phyloP scores from a whole-genome alignment of 2,329 filamentous ascomycete species.

The Ophiobolus disseminans region DNA sequence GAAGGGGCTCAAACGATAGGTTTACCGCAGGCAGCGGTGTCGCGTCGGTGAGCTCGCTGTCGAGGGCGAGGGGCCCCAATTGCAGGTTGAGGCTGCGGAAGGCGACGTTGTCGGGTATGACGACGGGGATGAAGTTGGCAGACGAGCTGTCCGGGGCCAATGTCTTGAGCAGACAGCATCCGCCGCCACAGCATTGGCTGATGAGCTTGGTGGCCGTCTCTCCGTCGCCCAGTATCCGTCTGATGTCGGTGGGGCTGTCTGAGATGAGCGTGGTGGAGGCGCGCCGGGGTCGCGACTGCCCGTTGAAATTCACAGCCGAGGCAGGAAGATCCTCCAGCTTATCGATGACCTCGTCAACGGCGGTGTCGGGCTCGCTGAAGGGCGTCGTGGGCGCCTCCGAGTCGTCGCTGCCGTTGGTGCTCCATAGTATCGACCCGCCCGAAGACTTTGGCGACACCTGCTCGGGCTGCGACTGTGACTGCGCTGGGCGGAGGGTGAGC shows the following conservation, averaged over 20 bases:
- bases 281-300: constrained; percentile 58
- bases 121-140: constrained; percentile 56
- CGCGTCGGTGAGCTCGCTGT: constrained; percentile 73
- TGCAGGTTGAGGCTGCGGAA: constrained; percentile 81
- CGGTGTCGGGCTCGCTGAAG: constrained; percentile 50
- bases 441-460: constrained; percentile 50
- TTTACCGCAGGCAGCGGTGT: constrained; percentile 77
- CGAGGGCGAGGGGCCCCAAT: constrained; percentile 73
- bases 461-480: constrained; percentile 32
- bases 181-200: constrained; percentile 69
- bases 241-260: constrained; percentile 65
- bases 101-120: constrained; percentile 79
- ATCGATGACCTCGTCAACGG: constrained; percentile 53
- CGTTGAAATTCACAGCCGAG: constrained; percentile 44
- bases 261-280: constrained; percentile 73
- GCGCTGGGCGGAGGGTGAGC: constrained; percentile 32
- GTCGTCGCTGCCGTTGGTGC: constrained; percentile 51
- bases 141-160: constrained; percentile 57
- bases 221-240: constrained; percentile 63
- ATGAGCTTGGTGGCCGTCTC: constrained; percentile 65
- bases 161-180: constrained; percentile 67
- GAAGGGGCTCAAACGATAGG: constrained; percentile 70
- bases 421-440: constrained; percentile 50
- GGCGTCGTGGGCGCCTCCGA: constrained; percentile 54
- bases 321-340: constrained; percentile 49